Evolutionary conservation across 768 basidiomycete species (phyloP), one percentile per base, ranked within the genome.

Genomic region (Lactarius sanguifluus): DNA sequence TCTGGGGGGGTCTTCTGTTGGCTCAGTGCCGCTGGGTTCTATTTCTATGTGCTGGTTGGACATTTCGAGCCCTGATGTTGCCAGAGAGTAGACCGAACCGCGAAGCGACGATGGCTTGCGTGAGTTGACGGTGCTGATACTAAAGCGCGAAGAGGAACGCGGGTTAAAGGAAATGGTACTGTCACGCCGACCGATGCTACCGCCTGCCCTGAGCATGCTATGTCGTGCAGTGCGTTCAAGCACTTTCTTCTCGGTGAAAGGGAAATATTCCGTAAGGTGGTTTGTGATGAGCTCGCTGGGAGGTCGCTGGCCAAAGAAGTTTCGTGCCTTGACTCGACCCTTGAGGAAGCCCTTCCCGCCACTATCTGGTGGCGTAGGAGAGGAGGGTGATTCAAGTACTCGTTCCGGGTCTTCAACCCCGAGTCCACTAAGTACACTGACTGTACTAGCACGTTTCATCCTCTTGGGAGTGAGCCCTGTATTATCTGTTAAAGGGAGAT

Each of bases 221-320:
- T 97, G 87, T 59, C 97, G 81, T 12, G 91, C 90, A 8, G 93
- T 94, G 59, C 94, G 88, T 75, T 91, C 85, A 47, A 99, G 80
- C 43, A 92, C 90, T 78, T 90, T 95, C 79, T 90, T 93, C 81
- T 97, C 94, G 4, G 94, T 88, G 69, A 85, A 84, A 1, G 97
- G 97, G 86, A 99, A 99, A 81, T 91, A 99, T 67, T 97, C 96
- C 23, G 90, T 87, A 59, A 98, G 77, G 74, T 98, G 96, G 8
- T 82, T 96, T 30, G 96, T 92, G 79, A 98, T 98, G 69, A 98
- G 86, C 76, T 98, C 97, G 78, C 91, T 94, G 0, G 97, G 96
- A 0, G 97, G 97, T 47, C 97, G 91, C 73, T 98, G 97, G 18
- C 96, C 97, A 71, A 98, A 96, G 82, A 98, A 99, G 81, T 94